These are phyloP conservation scores for Malassezia japonica DNA, from an alignment of 1,284 basidiomycete species.

Conservation along the genomic window DNA sequence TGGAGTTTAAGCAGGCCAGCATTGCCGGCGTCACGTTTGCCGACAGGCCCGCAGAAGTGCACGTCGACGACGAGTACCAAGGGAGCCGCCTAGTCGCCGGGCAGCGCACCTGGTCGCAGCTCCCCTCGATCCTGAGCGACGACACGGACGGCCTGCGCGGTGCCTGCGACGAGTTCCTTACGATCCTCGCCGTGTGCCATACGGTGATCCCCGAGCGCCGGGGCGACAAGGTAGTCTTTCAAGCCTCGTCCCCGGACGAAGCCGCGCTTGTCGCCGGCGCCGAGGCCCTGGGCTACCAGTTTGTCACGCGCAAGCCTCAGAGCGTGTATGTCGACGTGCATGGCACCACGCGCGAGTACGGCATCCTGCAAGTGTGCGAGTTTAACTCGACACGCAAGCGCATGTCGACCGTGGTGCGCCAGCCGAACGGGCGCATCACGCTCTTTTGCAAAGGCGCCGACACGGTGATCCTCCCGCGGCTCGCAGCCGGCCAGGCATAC, in stretches of 20 bases:
- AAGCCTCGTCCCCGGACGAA: constrained; percentile 96
- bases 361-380: constrained; percentile 93
- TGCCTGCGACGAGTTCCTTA: constrained; percentile 67
- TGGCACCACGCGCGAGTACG: constrained; percentile 67
- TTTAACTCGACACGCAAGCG: constrained; percentile 96
- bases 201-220: constrained; percentile 92
- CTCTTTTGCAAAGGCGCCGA: constrained; percentile 96
- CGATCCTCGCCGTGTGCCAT: constrained; percentile 87
- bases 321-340: constrained; percentile 79
- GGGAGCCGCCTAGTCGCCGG: constrained; percentile 53
- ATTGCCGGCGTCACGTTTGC: constrained; percentile 83
- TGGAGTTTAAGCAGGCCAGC: constrained; percentile 90
- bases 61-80: constrained; percentile 19
- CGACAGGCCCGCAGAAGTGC: constrained; percentile 55
- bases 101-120: constrained; percentile 64
- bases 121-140: constrained; percentile 54
- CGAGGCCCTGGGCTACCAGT: constrained; percentile 81
- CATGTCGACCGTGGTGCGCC: constrained; percentile 88
- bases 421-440: constrained; percentile 82
- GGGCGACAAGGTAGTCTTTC: constrained; percentile 59
- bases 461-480: constrained; percentile 61
- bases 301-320: constrained; percentile 87
- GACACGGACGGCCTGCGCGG: constrained; percentile 48
- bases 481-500: constrained; percentile 57
- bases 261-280: constrained; percentile 91